phyloP scores from a whole-genome alignment of 2,329 filamentous ascomycete species.

The Colletotrichum australisinense region DNA sequence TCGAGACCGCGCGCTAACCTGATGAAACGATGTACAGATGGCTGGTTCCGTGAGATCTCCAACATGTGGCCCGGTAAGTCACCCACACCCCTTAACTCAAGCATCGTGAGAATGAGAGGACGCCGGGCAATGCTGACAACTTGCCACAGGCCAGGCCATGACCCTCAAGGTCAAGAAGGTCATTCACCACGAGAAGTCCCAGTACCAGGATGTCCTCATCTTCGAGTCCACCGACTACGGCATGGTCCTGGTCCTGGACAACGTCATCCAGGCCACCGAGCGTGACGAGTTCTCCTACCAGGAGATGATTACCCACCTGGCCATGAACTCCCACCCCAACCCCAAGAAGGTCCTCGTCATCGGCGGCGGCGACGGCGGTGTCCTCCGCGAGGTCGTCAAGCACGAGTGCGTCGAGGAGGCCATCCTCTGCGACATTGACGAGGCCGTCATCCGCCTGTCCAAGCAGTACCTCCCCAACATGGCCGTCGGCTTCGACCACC shows the following conservation, averaged over 20 bases:
- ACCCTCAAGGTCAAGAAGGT: conserved; percentile 98
- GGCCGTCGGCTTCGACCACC: conserved; percentile 92
- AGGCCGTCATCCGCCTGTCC: conserved; percentile 96
- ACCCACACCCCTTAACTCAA: neutral
- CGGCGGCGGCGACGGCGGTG: conserved; percentile 95
- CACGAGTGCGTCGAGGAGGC: conserved; percentile 97
- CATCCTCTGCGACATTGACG: conserved; percentile 97
- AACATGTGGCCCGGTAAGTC: conserved; percentile 91
- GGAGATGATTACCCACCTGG: conserved; percentile 99
- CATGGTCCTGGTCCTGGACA: conserved; percentile 96
- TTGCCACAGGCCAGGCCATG: conserved; percentile 89
- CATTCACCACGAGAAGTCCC: conserved; percentile 98
- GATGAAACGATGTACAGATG: conserved; percentile 71
- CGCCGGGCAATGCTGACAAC: conserved; percentile 6
- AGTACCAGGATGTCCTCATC: conserved; percentile 99
- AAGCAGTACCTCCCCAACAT: conserved; percentile 98
- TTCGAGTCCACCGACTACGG: conserved; percentile 99
- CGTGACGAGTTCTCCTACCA: conserved; percentile 99
- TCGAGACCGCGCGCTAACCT: conserved; percentile 9
- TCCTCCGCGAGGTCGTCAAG: conserved; percentile 98
- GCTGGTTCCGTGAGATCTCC: conserved; percentile 99
- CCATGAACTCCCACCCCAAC: conserved; percentile 98
- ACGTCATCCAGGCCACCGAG: conserved; percentile 99
- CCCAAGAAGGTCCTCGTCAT: conserved; percentile 99
- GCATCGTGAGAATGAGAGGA: neutral